Conservation (phyloP, 1,284 basidiomycete genomes). For the Cryptococcus sp. region DNA sequence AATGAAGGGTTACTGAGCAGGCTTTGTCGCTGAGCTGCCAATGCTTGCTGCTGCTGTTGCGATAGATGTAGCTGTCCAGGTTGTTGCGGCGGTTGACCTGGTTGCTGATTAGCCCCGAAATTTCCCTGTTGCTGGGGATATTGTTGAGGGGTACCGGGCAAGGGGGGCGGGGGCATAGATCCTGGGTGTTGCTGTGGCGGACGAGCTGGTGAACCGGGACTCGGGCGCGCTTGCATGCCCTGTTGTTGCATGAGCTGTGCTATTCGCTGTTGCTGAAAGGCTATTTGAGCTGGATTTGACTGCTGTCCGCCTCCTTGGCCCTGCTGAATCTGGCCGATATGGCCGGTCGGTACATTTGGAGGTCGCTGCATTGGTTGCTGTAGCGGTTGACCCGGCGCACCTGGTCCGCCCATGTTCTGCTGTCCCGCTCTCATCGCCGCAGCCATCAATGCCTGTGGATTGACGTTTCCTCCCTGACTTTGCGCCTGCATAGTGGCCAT, state of each 20-base stretch:
- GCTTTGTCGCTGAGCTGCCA: constrained; percentile 25
- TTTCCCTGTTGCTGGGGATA: constrained; percentile 5
- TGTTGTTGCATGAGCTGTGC: constrained; percentile 21
- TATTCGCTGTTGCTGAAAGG: constrained; percentile 21
- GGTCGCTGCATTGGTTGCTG: constrained; percentile 29
- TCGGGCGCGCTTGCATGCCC: constrained; percentile 15
- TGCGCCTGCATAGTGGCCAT: constrained; percentile 28
- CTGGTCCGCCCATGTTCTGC: constrained; percentile 23
- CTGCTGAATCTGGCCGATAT: constrained; percentile 19
- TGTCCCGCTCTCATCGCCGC: constrained; percentile 17
- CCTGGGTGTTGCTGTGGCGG: constrained; percentile 12
- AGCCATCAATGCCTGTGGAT: constrained; percentile 21
- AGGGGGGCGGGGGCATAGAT: constrained; percentile 24
- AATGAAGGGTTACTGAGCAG: constrained; percentile 29
- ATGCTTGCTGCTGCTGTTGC: constrained; percentile 40
- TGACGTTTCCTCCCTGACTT: constrained; percentile 7
- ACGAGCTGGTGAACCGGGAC: constrained; percentile 24
- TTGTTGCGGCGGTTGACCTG: constrained; percentile 1
- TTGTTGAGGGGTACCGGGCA: constrained; percentile 24
- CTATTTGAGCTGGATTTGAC: constrained; percentile 19
- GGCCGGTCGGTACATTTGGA: constrained; percentile 29
- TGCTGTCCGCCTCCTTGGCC: constrained; percentile 14
- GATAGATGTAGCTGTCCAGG: constrained; percentile 22
- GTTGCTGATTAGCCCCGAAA: too few relatives aligned
- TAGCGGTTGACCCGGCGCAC: constrained; percentile 25